phyloP scores from a whole-genome alignment of 2,329 filamentous ascomycete species.

The Talaromyces sp. region DNA sequence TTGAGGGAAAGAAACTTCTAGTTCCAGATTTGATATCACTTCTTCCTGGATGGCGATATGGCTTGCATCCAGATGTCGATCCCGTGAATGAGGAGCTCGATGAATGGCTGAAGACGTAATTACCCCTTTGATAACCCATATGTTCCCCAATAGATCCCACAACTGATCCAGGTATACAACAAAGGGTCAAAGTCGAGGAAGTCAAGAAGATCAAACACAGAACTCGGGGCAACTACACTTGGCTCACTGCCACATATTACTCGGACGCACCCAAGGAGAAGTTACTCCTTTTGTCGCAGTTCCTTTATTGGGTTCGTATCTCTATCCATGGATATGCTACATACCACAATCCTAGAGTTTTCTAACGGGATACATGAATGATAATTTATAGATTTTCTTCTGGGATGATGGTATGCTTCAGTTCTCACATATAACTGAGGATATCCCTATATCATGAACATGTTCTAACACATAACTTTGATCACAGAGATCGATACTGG shows the following conservation, averaged over 20 bases:
- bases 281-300: background rate
- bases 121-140: background rate
- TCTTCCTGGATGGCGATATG: conserved; percentile 9
- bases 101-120: conserved; percentile 3
- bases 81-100: conserved; percentile 4
- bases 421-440: background rate
- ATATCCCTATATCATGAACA: background rate
- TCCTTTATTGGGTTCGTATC: conserved; percentile 5
- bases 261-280: conserved; percentile 6
- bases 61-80: conserved; percentile 4
- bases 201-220: conserved; percentile 2
- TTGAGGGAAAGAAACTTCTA: background rate
- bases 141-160: background rate
- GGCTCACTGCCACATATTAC: conserved; percentile 4
- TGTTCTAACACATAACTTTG: background rate
- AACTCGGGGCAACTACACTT: conserved; percentile 1
- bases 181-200: background rate
- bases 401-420: background rate
- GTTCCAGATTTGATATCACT: conserved; percentile 8
- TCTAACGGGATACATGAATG: background rate
- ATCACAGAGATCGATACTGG: conserved; percentile 1
- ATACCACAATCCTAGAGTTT: background rate
- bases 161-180: background rate
- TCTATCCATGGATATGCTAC: background rate
- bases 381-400: conserved; percentile 1